A percentile compares a stretch with the other conserved stretches of the same genome.
phyloP scores from a whole-genome alignment of 1,284 basidiomycete species.

The Phellopilus nigrolimitatus region DNA sequence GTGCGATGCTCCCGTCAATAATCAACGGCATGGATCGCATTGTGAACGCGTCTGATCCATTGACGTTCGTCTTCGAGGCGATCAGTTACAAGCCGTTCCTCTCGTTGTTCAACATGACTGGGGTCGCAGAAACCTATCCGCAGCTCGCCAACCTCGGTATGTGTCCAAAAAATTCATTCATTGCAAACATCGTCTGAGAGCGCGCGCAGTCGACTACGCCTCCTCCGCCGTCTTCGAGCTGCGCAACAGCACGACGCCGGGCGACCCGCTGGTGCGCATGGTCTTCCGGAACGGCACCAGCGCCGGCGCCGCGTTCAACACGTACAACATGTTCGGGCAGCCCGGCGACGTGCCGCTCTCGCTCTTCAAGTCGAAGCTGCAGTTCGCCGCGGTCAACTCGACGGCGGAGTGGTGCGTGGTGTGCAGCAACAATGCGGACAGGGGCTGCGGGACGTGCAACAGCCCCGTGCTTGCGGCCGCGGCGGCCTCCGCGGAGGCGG shows the following conservation, averaged over 20 bases:
- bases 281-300: constrained; percentile 55
- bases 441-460: constrained; percentile 43
- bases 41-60: constrained; percentile 37
- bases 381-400: constrained; percentile 48
- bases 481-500: constrained; percentile 28
- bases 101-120: constrained; percentile 49
- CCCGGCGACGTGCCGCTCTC: constrained; percentile 50
- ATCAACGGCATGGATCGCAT: constrained; percentile 39
- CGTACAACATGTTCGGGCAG: constrained; percentile 29
- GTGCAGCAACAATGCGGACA: constrained; percentile 49
- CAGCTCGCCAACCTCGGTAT: constrained; percentile 34
- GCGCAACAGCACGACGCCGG: constrained; percentile 25
- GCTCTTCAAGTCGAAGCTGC: constrained; percentile 39
- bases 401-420: constrained; percentile 54
- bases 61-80: constrained; percentile 40
- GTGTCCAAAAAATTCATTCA: constrained; percentile 1
- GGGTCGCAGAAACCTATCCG: constrained; percentile 30
- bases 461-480: constrained; percentile 36
- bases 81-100: constrained; percentile 54
- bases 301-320: constrained; percentile 28
- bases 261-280: constrained; percentile 44
- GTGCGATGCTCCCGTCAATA: constrained; percentile 41
- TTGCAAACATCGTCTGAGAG: neutral
- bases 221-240: constrained; percentile 40
- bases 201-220: constrained; percentile 40